Base-by-base conservation (phyloP, 192 early-diverging fungal genomes). In the Thamnidium elegans region DNA sequence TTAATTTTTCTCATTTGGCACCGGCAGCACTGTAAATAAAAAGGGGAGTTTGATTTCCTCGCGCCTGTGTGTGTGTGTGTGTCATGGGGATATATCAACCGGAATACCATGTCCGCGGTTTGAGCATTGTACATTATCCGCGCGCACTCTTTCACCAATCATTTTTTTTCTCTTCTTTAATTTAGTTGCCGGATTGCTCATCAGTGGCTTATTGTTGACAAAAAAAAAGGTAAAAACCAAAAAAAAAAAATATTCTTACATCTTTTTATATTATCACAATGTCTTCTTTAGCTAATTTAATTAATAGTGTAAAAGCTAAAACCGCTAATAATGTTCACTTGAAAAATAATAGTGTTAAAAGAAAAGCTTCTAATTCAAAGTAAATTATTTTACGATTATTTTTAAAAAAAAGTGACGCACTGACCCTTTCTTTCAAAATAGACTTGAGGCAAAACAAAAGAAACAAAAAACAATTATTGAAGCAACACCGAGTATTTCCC, bases 281-380 rank as follows among this genome's bases (percentile, higher is more conserved):
- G 61, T 53, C 53, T 19, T 70, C 68, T 30, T 63, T 70, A 58
- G 62, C 68, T 14, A 70, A 61, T 44, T 44, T 70, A 19, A 70
- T 70, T 43, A 63, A 39, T 34, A 70, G 14, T 50, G 62, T 70
- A 1, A 70, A 70, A 31, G 32, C 53, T 30, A 70, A 70, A 13
- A 70, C 68, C 3, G 68, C 62, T 0, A 30, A 6, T 0, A 70
- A 70, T 63, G 34, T 45, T 2, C 32, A 63, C 21, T 32, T 70
- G 4, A 36, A 63, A 64, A 70, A 70, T 26, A 26, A 26, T 30
- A 55, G 15, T n/a, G 4, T 63, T 43, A 70, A 61, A 42, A 54
- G 61, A 30, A 70, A 63, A 51, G 52, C 23, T 34, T 4, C 36
- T 10, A 3, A 1, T 3, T 20, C 44, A 26, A 50, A 32, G 53